phyloP scores from a whole-genome alignment of 768 basidiomycete genomes.

The Macrocybe gigantea region DNA sequence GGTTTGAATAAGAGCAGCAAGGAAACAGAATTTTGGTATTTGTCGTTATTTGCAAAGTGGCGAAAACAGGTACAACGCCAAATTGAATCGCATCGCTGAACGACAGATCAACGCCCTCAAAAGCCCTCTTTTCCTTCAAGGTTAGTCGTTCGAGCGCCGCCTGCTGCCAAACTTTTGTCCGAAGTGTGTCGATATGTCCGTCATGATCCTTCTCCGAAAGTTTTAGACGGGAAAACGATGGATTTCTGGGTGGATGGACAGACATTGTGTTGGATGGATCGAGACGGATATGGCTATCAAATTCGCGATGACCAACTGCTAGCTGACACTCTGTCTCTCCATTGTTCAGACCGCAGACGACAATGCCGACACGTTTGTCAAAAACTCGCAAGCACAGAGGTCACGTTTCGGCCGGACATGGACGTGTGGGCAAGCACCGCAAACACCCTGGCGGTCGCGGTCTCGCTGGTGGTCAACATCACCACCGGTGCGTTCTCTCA shows the following conservation, averaged over 20 bases:
- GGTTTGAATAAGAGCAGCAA: conserved; percentile 5
- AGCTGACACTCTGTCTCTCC: conserved; percentile 3
- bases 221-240: conserved; percentile 17
- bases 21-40: conserved; percentile 15
- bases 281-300: conserved; percentile 23
- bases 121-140: conserved; percentile 41
- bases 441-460: conserved; percentile 99
- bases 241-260: conserved; percentile 34
- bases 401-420: conserved; percentile 99
- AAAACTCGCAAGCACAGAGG: conserved; percentile 99
- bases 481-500: conserved; percentile 77
- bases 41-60: conserved; percentile 24
- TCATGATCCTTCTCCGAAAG: not conserved
- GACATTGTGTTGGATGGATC: conserved; percentile 43
- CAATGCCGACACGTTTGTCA: conserved; percentile 92
- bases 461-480: conserved; percentile 99
- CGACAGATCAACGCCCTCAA: conserved; percentile 34
- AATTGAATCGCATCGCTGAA: conserved; percentile 19
- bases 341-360: conserved; percentile 24
- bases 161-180: conserved; percentile 1
- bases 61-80: conserved; percentile 16
- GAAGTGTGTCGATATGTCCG: not conserved
- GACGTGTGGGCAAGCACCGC: conserved; percentile 99
- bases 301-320: conserved; percentile 16
- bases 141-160: conserved; percentile 44